Evolutionary conservation across 148 eudicot species (phyloP).

Genomic region (Camellia sinensis): DNA sequence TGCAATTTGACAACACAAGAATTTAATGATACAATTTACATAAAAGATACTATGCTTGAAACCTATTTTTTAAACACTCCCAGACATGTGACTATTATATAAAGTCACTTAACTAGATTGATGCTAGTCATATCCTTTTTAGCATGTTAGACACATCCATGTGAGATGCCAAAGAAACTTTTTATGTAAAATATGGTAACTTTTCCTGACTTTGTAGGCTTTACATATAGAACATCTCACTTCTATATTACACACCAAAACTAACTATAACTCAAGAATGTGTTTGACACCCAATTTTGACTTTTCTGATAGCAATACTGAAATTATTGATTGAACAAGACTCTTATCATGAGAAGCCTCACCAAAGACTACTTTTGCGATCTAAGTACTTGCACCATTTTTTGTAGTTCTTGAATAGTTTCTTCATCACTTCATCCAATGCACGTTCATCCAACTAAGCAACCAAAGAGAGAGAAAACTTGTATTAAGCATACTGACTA

Average conservation of each 20-base stretch:
- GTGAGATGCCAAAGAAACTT: too few relatives aligned
- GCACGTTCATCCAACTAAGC: conserved; percentile 95
- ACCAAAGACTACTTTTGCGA: conserved; percentile 99
- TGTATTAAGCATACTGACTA: neutral
- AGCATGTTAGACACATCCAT: neutral
- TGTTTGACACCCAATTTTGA: too few relatives aligned
- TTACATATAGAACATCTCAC: neutral
- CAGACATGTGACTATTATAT: neutral
- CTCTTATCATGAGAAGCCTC: conserved; percentile 25
- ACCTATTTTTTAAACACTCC: neutral
- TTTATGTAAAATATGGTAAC: neutral
- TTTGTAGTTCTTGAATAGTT: conserved; percentile 95
- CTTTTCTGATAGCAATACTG: too few relatives aligned
- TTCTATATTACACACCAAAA: neutral
- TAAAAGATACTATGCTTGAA: neutral
- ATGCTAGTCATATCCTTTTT: neutral
- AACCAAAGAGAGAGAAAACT: conserved; percentile 13
- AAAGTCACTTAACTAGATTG: neutral
- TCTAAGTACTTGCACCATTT: conserved; percentile 99
- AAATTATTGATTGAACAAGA: neutral
- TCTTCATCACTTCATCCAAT: conserved; percentile 91
- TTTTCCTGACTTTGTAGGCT: neutral
- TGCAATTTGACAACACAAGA: conserved; percentile 27
- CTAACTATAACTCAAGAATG: neutral
- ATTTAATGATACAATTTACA: neutral